Conservation (phyloP, 2,329 filamentous ascomycete species). For the Byssoonygena ceratinophila region DNA sequence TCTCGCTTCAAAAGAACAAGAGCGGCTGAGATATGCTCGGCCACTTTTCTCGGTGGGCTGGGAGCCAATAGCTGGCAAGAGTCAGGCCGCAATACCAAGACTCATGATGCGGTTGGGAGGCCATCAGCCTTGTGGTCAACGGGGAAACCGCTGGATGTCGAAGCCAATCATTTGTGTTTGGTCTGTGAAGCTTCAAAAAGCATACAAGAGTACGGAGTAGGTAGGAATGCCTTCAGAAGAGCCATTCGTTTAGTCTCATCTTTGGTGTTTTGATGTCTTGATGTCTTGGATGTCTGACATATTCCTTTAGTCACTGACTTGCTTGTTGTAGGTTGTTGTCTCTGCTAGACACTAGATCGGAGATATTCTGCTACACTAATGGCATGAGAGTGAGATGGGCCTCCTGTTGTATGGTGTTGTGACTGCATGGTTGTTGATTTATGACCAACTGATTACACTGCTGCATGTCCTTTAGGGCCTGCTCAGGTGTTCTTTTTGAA, state of each 20-base stretch:
- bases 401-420: no score
- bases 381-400: neutral
- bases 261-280: no score
- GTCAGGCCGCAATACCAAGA: neutral
- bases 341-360: neutral
- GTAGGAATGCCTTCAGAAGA: no score
- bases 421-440: no score
- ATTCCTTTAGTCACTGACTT: no score
- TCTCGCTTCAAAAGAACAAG: neutral
- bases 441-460: no score
- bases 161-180: neutral
- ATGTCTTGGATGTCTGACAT: neutral
- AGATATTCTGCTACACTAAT: neutral
- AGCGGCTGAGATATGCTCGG: neutral
- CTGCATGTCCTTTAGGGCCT: no score
- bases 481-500: no score
- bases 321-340: neutral
- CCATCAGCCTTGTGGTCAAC: slow-evolving; percentile 4
- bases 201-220: neutral
- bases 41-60: neutral
- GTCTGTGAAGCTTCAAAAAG: neutral
- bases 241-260: no score
- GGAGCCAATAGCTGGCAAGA: neutral
- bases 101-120: neutral
- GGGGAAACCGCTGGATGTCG: neutral